Evolutionary conservation across 192 early-diverging fungal genomes (phyloP), one percentile per base, ranked within the genome.

Genomic region (Coemansia reversa): DNA sequence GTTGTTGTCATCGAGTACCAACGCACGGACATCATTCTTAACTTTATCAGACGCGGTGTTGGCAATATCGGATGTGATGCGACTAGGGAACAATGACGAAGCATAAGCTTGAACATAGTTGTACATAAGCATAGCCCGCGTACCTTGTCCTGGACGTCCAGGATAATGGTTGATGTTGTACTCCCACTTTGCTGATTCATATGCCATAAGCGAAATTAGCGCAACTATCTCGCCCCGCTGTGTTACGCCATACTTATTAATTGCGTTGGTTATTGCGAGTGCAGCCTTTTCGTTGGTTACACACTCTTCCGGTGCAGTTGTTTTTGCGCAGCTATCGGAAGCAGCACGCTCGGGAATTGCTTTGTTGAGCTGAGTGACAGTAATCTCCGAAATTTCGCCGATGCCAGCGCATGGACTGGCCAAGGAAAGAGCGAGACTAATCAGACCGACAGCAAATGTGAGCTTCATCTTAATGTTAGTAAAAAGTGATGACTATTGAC

Each of bases 131-230:
- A 82, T 82, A 7, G 72, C 72, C 2, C 67, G 64, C 0, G 80
- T 82, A 11, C 80, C 80, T 28, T 82, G 80, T 0, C 80, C 80
- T 1, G 80, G 45, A 5, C 70, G 53, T 0, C 80, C 80, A 1
- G 80, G 80, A n/a, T 56, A 74, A 53, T 74, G 65, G 58, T 82
- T 82, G 54, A 56, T 65, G 58, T 82, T 82, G 80, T 82, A 82
- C 51, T 67, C 58, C 74, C 74, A 82, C 35, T 55, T 54, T 22
- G 27, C 55, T 5, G 80, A 82, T 55, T 82, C 80, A 51, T 56
- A 71, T 0, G 80, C 80, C 74, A 74, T 74, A 27, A 77, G 67
- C 53, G 80, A 42, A 22, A 82, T 55, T 0, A 82, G 52, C 3
- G 80, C 80, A 1, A 67, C 66, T 4, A 69, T 60, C 30, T 82